Evolutionary conservation across 2,329 filamentous ascomycete genomes (phyloP).

Genomic region (Phialophora macrospora): DNA sequence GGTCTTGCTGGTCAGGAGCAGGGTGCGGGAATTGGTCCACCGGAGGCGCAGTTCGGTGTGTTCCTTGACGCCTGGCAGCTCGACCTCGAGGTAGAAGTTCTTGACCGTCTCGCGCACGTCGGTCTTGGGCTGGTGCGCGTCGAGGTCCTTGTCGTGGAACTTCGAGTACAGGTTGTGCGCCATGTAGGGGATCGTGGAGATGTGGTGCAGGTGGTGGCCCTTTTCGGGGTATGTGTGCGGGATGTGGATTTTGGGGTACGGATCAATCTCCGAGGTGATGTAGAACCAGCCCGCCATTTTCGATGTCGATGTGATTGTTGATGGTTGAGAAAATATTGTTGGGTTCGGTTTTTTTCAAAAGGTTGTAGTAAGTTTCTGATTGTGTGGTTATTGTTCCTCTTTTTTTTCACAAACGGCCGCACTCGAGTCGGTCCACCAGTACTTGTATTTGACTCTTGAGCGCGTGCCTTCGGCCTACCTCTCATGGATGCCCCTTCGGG

Average conservation of each 20-base stretch:
- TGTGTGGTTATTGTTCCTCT: too few relatives aligned
- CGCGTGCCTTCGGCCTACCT: neutral
- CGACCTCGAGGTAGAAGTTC: constrained; percentile 38
- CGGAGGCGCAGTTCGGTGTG: constrained; percentile 31
- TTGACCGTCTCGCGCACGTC: constrained; percentile 35
- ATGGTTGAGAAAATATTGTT: neutral
- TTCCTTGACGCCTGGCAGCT: constrained; percentile 36
- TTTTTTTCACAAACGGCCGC: neutral
- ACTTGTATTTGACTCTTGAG: neutral
- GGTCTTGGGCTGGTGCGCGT: constrained; percentile 30
- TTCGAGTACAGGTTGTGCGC: constrained; percentile 30
- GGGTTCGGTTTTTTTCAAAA: constrained; percentile 2
- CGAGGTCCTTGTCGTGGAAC: constrained; percentile 33
- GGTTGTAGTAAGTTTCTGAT: neutral
- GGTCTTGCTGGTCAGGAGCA: constrained; percentile 32
- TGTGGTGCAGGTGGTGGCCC: constrained; percentile 30
- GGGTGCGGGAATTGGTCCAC: constrained; percentile 34
- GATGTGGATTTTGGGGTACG: constrained; percentile 34
- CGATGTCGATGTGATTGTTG: neutral
- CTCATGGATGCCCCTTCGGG: neutral
- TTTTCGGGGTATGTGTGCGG: constrained; percentile 34
- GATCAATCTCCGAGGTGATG: constrained; percentile 28
- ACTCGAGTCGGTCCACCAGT: neutral
- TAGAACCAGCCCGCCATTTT: constrained; percentile 29
- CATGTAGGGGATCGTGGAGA: constrained; percentile 26